Evolutionary conservation across 2,329 filamentous ascomycete species (phyloP).

Genomic region (Curvularia hawaiiensis): DNA sequence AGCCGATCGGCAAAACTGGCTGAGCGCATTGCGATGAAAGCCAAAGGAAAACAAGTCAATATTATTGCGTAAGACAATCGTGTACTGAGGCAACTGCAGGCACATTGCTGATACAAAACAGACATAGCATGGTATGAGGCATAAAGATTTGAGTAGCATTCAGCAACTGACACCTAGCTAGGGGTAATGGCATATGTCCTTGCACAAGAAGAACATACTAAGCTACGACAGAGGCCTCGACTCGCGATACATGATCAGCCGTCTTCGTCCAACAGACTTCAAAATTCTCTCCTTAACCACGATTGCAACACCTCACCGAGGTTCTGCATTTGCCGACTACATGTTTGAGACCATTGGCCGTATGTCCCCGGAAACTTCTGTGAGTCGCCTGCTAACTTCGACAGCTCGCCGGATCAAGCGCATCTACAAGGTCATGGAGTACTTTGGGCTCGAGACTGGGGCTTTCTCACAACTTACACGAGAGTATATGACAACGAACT

Average conservation of each 20-base stretch:
- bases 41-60: constrained; percentile 64
- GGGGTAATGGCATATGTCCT: constrained; percentile 41
- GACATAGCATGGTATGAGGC: constrained; percentile 60
- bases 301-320: constrained; percentile 65
- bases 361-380: constrained; percentile 41
- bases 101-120: constrained; percentile 30
- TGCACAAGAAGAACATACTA: constrained; percentile 15
- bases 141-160: background rate
- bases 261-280: constrained; percentile 65
- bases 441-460: constrained; percentile 61
- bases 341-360: constrained; percentile 63
- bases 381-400: constrained; percentile 18
- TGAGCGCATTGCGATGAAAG: constrained; percentile 58
- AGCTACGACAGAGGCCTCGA: constrained; percentile 60
- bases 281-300: constrained; percentile 75
- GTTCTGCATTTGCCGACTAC: constrained; percentile 67
- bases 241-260: constrained; percentile 67
- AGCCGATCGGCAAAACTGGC: constrained; percentile 60
- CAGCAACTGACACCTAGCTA: constrained; percentile 31
- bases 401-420: constrained; percentile 56
- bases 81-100: background rate
- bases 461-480: constrained; percentile 67
- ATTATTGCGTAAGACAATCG: constrained; percentile 62
- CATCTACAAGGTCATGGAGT: constrained; percentile 61
- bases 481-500: constrained; percentile 61